phyloP scores from a whole-genome alignment of 1,139 yeast genomes.

The Yamadazyma atmosphaerica region DNA sequence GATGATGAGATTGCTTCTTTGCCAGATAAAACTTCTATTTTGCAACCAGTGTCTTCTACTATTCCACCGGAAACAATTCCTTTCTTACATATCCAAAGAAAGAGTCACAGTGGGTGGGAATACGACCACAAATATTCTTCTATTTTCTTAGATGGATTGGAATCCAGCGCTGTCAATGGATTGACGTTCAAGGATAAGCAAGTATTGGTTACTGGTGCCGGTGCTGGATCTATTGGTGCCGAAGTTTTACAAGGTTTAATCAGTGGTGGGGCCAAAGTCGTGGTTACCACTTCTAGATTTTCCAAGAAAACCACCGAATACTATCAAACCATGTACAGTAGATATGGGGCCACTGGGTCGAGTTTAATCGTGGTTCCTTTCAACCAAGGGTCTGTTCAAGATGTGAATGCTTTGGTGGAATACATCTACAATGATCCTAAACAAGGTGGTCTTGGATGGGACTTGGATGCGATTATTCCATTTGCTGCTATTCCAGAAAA shows the following conservation, averaged over 20 bases:
- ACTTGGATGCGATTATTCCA: conserved; percentile 92
- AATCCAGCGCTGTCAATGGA: conserved; percentile 91
- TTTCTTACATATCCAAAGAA: conserved; percentile 87
- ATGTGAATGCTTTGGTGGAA: conserved; percentile 80
- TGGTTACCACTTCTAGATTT: conserved; percentile 95
- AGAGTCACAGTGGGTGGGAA: conserved; percentile 76
- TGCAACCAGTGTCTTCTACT: conserved; percentile 70
- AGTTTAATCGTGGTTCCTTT: conserved; percentile 94
- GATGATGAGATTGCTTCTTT: conserved; percentile 84
- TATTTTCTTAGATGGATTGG: conserved; percentile 83
- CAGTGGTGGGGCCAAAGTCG: conserved; percentile 96
- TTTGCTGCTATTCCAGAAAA: conserved; percentile 99
- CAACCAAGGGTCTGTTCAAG: conserved; percentile 96
- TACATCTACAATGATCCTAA: conserved; percentile 81
- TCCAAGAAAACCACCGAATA: conserved; percentile 93
- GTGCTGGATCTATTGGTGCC: conserved; percentile 98
- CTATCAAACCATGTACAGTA: conserved; percentile 90
- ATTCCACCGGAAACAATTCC: conserved; percentile 88
- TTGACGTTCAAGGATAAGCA: conserved; percentile 84
- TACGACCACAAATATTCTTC: conserved; percentile 81
- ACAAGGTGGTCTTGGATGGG: conserved; percentile 97
- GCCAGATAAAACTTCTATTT: conserved; percentile 67
- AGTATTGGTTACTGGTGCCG: conserved; percentile 96
- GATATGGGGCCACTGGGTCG: conserved; percentile 90
- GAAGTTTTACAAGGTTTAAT: conserved; percentile 92